These are phyloP conservation scores for Colletotrichum navitas DNA, from an alignment of 2,329 filamentous ascomycete species.

Conservation along the genomic window DNA sequence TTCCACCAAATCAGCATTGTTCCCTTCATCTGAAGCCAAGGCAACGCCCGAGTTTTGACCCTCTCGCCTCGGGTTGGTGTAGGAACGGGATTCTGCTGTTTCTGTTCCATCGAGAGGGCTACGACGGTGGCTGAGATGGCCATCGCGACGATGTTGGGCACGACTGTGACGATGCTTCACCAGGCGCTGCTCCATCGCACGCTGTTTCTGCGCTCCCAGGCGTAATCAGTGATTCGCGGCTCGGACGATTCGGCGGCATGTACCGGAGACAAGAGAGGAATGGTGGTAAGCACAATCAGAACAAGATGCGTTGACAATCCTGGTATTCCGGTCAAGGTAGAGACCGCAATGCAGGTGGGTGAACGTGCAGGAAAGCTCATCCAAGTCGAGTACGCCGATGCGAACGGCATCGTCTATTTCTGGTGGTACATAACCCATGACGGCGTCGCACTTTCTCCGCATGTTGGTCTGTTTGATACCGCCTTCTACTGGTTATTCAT, in stretches of 20 bases:
- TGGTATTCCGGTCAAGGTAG: not conserved
- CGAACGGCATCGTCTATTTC: not conserved
- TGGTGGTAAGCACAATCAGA: not conserved
- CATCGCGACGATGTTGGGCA: not conserved
- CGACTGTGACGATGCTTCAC: not conserved
- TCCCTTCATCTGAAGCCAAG: not conserved
- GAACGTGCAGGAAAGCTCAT: not conserved
- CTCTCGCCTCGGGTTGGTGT: not conserved
- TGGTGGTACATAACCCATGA: no score
- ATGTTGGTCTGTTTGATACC: not conserved
- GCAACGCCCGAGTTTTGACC: not conserved
- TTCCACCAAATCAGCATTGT: slow-evolving; percentile 15
- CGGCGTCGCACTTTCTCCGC: not conserved
- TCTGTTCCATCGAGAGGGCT: not conserved
- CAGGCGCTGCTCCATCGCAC: slow-evolving; percentile 11
- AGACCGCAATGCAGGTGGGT: not conserved
- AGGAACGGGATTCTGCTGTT: no score
- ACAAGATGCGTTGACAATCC: not conserved
- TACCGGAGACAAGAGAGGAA: no score
- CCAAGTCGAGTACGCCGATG: not conserved
- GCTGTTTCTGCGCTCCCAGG: not conserved
- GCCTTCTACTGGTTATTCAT: not conserved
- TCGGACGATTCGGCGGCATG: not conserved
- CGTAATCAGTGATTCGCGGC: not conserved
- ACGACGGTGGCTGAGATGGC: not conserved